Conservation (phyloP, 306 rosid species). For the Elaeagnus macrophylla region DNA sequence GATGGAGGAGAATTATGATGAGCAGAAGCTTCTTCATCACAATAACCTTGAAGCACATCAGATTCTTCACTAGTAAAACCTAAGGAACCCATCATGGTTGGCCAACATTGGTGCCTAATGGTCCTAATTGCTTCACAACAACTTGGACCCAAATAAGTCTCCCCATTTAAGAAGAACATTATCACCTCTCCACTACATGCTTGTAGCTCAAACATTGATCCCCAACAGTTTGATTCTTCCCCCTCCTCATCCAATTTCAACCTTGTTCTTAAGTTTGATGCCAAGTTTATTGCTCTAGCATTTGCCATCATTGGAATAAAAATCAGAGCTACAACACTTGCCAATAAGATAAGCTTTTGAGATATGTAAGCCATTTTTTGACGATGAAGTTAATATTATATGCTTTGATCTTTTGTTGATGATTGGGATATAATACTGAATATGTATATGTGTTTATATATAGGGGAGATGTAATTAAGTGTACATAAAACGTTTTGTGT, state of each 20-base stretch:
- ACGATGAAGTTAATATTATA: no score
- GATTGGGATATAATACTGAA: no score
- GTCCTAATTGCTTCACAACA: conserved; percentile 48
- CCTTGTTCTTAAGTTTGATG: conserved; percentile 15
- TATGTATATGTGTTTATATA: no score
- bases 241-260: conserved; percentile 39
- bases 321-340: conserved; percentile 8
- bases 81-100: conserved; percentile 38
- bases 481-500: no score
- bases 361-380: conserved; percentile 20
- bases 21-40: conserved; percentile 22
- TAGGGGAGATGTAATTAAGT: no score
- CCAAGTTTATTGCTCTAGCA: conserved; percentile 10
- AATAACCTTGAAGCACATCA: conserved; percentile 42
- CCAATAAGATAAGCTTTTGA: conserved; percentile 10
- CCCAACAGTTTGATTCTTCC: conserved; percentile 47
- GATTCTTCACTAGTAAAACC: conserved; percentile 55
- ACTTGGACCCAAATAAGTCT: conserved; percentile 38
- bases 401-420: no score
- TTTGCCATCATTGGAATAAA: conserved; percentile 6
- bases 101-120: conserved; percentile 62
- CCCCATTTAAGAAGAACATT: conserved; percentile 48
- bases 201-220: conserved; percentile 41
- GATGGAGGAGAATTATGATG: conserved; percentile 6
- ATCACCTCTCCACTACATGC: conserved; percentile 52